Percentiles rank a stretch among this genome's conserved stretches.
phyloP scores from a whole-genome alignment of 2,329 filamentous ascomycete genomes.

The Neopestalotiopsis rosae region DNA sequence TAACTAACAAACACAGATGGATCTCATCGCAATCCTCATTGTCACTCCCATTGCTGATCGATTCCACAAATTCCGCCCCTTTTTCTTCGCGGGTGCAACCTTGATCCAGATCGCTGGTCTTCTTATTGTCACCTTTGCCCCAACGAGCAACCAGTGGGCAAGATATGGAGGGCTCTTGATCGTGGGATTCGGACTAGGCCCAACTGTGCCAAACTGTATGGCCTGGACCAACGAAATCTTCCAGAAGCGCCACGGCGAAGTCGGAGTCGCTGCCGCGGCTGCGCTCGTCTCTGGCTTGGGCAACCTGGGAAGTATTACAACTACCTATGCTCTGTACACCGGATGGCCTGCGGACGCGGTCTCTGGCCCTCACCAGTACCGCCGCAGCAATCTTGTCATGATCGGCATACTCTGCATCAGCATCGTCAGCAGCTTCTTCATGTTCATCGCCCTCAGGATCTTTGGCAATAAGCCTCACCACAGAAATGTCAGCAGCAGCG shows the following conservation, averaged over 20 bases:
- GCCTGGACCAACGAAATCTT: constrained; percentile 92
- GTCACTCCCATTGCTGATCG: constrained; percentile 86
- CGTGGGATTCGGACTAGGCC: constrained; percentile 88
- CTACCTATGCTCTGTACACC: constrained; percentile 87
- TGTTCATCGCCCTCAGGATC: constrained; percentile 69
- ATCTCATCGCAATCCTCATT: constrained; percentile 84
- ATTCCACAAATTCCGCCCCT: constrained; percentile 78
- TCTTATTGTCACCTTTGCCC: constrained; percentile 77
- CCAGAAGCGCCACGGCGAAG: constrained; percentile 86
- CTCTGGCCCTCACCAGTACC: constrained; percentile 73
- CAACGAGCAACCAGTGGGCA: constrained; percentile 72
- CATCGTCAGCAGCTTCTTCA: constrained; percentile 72
- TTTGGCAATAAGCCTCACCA: constrained; percentile 59
- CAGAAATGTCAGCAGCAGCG: constrained; percentile 44
- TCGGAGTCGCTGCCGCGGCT: constrained; percentile 85
- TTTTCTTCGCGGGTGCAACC: constrained; percentile 80
- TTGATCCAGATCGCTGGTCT: constrained; percentile 83
- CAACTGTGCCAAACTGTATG: constrained; percentile 93
- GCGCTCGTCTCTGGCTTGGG: constrained; percentile 87
- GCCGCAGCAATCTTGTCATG: constrained; percentile 87
- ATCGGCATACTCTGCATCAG: constrained; percentile 82
- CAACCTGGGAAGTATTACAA: constrained; percentile 84
- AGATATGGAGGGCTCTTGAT: constrained; percentile 89
- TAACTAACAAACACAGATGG: constrained; percentile 62
- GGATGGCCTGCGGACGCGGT: constrained; percentile 81